Base-by-base conservation (phyloP, 345 rosid species). In the Boechera retrofracta region DNA sequence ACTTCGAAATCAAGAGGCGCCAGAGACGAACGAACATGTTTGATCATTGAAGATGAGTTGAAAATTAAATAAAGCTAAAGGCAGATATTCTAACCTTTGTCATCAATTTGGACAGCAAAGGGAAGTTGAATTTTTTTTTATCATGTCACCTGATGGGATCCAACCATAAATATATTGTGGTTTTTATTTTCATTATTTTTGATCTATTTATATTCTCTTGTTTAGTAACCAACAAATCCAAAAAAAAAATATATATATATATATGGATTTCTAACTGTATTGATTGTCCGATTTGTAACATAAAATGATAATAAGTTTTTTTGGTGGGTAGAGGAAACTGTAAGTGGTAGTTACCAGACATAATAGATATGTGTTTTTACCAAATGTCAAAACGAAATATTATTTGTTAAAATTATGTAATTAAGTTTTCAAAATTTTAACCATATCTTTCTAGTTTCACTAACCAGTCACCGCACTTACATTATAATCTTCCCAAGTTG, bases 141-240 rank as follows among this genome's bases (percentile, higher is more conserved):
- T 41, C 7, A 64, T 54, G 61, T 77, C 67, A 78, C 73, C 67
- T 72, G 54, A 38, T 72, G 77, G 77, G 81, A 71, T 78, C 81
- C 81, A 72, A 72, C 49, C 55, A 48, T 47, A 13, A 18, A 28
- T 11, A n/a, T n/a, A n/a, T n/a, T n/a, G n/a, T n/a, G n/a, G n/a
- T n/a, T n/a, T n/a, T n/a, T n/a, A n/a, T n/a, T n/a, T n/a, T n/a
- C n/a, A n/a, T n/a, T n/a, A n/a, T n/a, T n/a, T n/a, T n/a, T n/a
- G n/a, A n/a, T n/a, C n/a, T n/a, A n/a, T n/a, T n/a, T n/a, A n/a
- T n/a, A n/a, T n/a, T n/a, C n/a, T n/a, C n/a, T n/a, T n/a, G n/a
- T n/a, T n/a, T n/a, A n/a, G n/a, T n/a, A n/a, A n/a, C n/a, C n/a
- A n/a, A n/a, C n/a, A n/a, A n/a, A n/a, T n/a, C n/a, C n/a, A n/a